Conservation (phyloP, 2,329 filamentous ascomycete species). For the Colletotrichum sp. region DNA sequence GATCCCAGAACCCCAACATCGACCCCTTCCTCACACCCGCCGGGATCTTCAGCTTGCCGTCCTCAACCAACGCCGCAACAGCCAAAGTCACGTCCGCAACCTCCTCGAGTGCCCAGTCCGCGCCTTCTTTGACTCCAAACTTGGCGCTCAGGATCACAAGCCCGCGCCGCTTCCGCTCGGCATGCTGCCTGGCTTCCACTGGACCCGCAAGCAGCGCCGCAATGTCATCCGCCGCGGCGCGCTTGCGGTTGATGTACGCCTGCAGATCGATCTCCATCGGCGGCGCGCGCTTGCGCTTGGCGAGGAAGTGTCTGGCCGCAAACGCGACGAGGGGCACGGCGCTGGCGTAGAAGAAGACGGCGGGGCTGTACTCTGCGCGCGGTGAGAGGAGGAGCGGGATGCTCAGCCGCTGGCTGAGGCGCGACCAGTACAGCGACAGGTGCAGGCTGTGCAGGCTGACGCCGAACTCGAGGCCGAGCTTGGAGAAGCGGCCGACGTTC, state of each 20-base stretch:
- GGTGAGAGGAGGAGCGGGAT: conserved; percentile 47
- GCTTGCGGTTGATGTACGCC: conserved; percentile 35
- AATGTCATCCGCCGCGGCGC: conserved; percentile 51
- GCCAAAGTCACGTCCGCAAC: conserved; percentile 56
- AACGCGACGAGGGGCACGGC: conserved; percentile 45
- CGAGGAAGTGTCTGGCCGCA: conserved; percentile 39
- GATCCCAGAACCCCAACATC: conserved; percentile 58
- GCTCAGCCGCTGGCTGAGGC: conserved; percentile 47
- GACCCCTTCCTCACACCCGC: conserved; percentile 46
- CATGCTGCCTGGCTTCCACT: conserved; percentile 42
- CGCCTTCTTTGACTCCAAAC: conserved; percentile 44
- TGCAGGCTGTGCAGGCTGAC: conserved; percentile 46
- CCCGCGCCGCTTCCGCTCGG: conserved; percentile 39
- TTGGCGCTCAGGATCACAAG: conserved; percentile 56
- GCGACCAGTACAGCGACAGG: conserved; percentile 52
- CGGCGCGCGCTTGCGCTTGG: background rate
- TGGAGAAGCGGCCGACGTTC: conserved; percentile 44
- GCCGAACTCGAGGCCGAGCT: conserved; percentile 49
- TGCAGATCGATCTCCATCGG: conserved; percentile 15
- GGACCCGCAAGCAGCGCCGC: conserved; percentile 45
- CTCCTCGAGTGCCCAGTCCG: conserved; percentile 40
- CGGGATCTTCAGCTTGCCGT: conserved; percentile 41
- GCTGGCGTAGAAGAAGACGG: conserved; percentile 42
- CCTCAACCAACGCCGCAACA: conserved; percentile 49
- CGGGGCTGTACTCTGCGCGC: conserved; percentile 27